phyloP scores from a whole-genome alignment of 169 alveolate species.

The Eimeria tenella region DNA sequence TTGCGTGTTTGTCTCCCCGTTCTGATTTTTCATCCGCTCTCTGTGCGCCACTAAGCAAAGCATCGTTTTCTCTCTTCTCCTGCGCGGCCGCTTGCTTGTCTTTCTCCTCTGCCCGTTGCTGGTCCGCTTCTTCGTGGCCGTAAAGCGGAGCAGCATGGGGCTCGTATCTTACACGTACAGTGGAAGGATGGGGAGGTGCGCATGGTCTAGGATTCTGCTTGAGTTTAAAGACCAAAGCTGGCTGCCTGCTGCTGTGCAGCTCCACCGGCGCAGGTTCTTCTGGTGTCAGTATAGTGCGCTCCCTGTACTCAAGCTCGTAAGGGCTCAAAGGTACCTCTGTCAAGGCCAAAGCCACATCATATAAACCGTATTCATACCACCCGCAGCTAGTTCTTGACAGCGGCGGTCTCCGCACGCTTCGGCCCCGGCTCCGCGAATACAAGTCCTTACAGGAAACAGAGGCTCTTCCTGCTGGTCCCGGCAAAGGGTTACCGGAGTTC shows the following conservation, averaged over 20 bases:
- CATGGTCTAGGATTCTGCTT: slow-evolving; percentile 35
- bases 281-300: slow-evolving; percentile 18
- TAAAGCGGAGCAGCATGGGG: slow-evolving; percentile 38
- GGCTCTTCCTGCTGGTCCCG: slow-evolving; percentile 36
- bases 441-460: slow-evolving; percentile 21
- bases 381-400: slow-evolving; percentile 26
- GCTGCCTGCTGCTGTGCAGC: slow-evolving; percentile 28
- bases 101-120: background rate
- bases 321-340: slow-evolving; percentile 51
- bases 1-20: background rate
- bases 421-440: slow-evolving; percentile 13
- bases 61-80: background rate
- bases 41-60: background rate
- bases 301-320: slow-evolving; percentile 43
- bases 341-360: slow-evolving; percentile 45
- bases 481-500: background rate
- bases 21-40: slow-evolving; percentile 14
- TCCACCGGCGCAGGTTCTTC: slow-evolving; percentile 38
- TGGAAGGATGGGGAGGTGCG: slow-evolving; percentile 57
- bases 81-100: background rate
- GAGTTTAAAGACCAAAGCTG: slow-evolving; percentile 19
- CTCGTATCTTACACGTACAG: slow-evolving; percentile 43
- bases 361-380: slow-evolving; percentile 44
- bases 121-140: background rate
- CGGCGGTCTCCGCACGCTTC: background rate